Percentiles rank a stretch among this genome's conserved stretches.
Conservation (phyloP, 345 rosid species). For the Aurinia saxatilis region DNA sequence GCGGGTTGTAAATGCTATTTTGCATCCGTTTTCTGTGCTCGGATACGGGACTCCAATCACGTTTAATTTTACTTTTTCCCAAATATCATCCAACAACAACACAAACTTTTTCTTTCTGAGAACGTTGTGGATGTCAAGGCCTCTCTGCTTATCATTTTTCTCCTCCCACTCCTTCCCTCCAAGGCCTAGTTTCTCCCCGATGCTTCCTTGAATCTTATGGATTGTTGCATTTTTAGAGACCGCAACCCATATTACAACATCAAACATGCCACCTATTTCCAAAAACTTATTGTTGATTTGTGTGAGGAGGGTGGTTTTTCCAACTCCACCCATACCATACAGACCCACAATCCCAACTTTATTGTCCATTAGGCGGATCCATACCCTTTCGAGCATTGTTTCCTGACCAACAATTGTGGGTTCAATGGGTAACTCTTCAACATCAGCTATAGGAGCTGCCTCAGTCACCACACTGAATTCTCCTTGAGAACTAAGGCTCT, state of each 20-base stretch:
- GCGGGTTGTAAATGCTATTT: no score
- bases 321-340: no score
- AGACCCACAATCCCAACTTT: neutral
- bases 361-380: neutral
- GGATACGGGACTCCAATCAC: no score
- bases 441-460: neutral
- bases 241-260: neutral
- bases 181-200: neutral
- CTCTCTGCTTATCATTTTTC: no score
- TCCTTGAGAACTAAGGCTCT: neutral
- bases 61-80: no score
- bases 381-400: neutral
- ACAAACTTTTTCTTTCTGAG: no score
- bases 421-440: neutral
- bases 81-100: no score
- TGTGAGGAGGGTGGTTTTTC: conserved; percentile 6
- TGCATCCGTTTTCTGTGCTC: no score
- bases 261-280: neutral
- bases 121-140: no score
- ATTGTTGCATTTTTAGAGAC: neutral
- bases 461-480: neutral
- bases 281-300: conserved; percentile 1
- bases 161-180: neutral
- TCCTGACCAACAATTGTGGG: neutral
- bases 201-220: neutral